Evolutionary conservation across 2,329 filamentous ascomycete genomes (phyloP).

Genomic region (Aspergillus chevalieri): DNA sequence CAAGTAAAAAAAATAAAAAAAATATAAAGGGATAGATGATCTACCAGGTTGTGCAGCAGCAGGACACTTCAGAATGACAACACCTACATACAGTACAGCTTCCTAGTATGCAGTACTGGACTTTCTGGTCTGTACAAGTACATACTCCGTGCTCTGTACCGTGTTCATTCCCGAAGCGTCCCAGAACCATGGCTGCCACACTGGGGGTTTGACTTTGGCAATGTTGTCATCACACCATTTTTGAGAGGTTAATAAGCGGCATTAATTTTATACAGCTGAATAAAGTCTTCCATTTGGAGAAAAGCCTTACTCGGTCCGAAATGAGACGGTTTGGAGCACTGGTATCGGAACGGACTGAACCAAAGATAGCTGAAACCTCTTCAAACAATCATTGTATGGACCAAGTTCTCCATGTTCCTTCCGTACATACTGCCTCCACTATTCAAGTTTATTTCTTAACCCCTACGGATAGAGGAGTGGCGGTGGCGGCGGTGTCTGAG

Average conservation of each 20-base stretch:
- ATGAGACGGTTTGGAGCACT: neutral
- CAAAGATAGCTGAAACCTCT: neutral
- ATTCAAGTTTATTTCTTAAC: no score
- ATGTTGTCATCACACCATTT: neutral
- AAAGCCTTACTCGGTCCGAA: neutral
- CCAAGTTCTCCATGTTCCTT: neutral
- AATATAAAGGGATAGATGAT: neutral
- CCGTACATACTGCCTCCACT: neutral
- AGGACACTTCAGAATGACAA: constrained; percentile 3
- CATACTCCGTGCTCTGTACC: neutral
- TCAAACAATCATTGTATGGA: neutral
- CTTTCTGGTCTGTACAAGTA: neutral
- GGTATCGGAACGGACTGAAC: neutral
- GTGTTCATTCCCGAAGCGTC: neutral
- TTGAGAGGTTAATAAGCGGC: neutral
- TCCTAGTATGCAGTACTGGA: neutral
- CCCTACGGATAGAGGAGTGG: neutral
- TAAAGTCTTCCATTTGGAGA: neutral
- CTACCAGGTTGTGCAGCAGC: neutral
- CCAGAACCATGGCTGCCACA: neutral
- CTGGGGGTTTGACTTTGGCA: neutral
- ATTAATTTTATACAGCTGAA: neutral
- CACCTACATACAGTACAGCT: neutral
- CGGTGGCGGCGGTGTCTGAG: neutral
- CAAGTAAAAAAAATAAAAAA: no score